These are phyloP conservation scores for Globisporangium takayamanum DNA, from an alignment of 352 stramenopile genomes.

Conservation along the genomic window DNA sequence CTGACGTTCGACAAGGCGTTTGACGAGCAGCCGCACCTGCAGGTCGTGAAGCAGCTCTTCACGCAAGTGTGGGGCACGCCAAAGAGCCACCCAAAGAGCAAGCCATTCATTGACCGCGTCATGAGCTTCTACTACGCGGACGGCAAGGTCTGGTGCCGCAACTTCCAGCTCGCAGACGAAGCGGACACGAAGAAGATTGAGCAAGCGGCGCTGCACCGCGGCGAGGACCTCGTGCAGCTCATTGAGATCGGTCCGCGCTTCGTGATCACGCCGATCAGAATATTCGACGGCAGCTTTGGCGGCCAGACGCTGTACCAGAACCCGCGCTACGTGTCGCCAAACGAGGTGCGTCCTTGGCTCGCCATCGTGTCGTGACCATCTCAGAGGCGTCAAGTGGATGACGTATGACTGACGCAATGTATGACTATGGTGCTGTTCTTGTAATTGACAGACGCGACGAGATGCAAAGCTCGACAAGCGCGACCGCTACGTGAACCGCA, in stretches of 20 bases:
- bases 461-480: conserved; percentile 92
- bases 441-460: conserved; percentile 33
- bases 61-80: conserved; percentile 94
- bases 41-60: conserved; percentile 97
- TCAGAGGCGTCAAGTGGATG: no score
- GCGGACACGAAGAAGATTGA: conserved; percentile 91
- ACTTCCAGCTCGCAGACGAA: conserved; percentile 93
- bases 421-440: neutral
- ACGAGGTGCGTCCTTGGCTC: conserved; percentile 61
- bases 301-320: conserved; percentile 98
- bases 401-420: no score
- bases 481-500: conserved; percentile 89
- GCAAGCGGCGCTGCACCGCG: conserved; percentile 70
- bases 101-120: conserved; percentile 99
- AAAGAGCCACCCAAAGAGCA: conserved; percentile 98
- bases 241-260: conserved; percentile 99
- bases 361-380: no score
- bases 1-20: conserved; percentile 97
- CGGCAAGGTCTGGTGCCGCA: conserved; percentile 97
- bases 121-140: conserved; percentile 96
- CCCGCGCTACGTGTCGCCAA: conserved; percentile 96
- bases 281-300: conserved; percentile 98
- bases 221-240: conserved; percentile 90
- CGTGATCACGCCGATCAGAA: conserved; percentile 97
- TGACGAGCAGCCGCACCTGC: conserved; percentile 86